These are phyloP conservation scores for Pichiaceae sp. DNA, from an alignment of 1,139 yeast species.

Conservation along the genomic window DNA sequence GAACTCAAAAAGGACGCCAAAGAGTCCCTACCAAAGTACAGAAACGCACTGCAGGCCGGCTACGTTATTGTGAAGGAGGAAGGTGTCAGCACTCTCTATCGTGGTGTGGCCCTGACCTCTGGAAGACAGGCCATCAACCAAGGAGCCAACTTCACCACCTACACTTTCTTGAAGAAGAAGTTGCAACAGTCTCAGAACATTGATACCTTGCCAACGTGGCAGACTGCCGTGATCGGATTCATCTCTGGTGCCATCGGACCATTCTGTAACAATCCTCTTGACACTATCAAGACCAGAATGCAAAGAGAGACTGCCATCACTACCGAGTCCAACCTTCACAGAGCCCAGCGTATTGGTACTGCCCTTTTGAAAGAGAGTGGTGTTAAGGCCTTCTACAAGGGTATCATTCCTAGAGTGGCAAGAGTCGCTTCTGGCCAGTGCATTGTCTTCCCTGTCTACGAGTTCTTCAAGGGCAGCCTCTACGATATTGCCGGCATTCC, in stretches of 20 bases:
- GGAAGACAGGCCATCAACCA: conserved; percentile 98
- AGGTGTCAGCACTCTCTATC: conserved; percentile 80
- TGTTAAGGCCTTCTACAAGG: conserved; percentile 78
- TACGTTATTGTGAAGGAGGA: conserved; percentile 82
- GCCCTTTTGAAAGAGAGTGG: conserved; percentile 89
- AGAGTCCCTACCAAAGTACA: conserved; percentile 55
- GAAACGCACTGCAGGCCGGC: conserved; percentile 89
- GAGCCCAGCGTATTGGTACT: conserved; percentile 74
- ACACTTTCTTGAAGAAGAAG: conserved; percentile 71
- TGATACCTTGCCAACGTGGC: conserved; percentile 80
- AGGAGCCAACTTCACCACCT: conserved; percentile 96
- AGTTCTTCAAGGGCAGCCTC: conserved; percentile 67
- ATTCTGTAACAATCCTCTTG: conserved; percentile 93
- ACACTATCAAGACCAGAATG: conserved; percentile 93
- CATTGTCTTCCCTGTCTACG: conserved; percentile 95
- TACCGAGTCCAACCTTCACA: conserved; percentile 62
- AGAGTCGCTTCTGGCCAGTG: conserved; percentile 99
- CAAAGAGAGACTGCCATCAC: conserved; percentile 75
- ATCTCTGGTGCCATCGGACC: conserved; percentile 97
- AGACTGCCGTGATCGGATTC: conserved; percentile 86
- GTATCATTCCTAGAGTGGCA: conserved; percentile 98
- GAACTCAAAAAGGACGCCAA: conserved; percentile 49
- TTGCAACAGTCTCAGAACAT: conserved; percentile 60
- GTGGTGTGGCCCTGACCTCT: conserved; percentile 94
- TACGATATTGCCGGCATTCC: conserved; percentile 36